Evolutionary conservation across 768 basidiomycete genomes (phyloP), one percentile per base, ranked within the genome.

Genomic region (Psilocybe sp.): DNA sequence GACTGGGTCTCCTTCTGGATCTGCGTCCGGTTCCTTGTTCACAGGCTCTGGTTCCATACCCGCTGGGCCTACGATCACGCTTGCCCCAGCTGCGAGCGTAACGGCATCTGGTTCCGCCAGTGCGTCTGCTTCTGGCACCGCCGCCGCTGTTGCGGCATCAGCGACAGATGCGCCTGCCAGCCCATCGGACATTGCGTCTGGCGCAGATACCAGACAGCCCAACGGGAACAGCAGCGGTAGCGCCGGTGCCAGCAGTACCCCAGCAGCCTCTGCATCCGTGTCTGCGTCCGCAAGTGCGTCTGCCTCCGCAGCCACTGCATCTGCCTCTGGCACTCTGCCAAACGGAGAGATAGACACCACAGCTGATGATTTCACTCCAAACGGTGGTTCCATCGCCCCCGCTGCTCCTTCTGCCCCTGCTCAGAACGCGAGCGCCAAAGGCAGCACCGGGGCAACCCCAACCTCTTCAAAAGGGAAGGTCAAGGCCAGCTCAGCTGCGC

Each of bases 61-160:
- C 18, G 20, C 53, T 6, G 47, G 50, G 4, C 52, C 53, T 36
- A 41, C 56, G 3, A 15, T 45, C 15, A 44, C 36, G 32, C 51
- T 48, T 4, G 52, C 40, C 32, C n/a, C 47, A 9, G 44, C 47
- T 31, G 47, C 46, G 15, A 47, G 52, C 18, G 19, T 48, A 2
- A 35, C 38, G 14, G 49, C 45, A 8, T 43, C 53, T n/a, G 53
- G 46, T 23, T 47, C 56, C 15, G 42, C 51, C 1, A 45, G 45
- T 31, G 49, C 51, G 1, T 51, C 55, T 37, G 37, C 47, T 13
- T 37, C 56, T 34, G 54, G 44, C 34, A 58, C 59, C 3, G 56
- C 54, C 44, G 41, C 54, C n/a, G 54, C 59, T 6, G 59, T 54
- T 35, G 37, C 42, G 5, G 50, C 54, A 46, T 51, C 51, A 4